phyloP scores from a whole-genome alignment of 2,329 filamentous ascomycete genomes.

The Ceratocystis cubensis region DNA sequence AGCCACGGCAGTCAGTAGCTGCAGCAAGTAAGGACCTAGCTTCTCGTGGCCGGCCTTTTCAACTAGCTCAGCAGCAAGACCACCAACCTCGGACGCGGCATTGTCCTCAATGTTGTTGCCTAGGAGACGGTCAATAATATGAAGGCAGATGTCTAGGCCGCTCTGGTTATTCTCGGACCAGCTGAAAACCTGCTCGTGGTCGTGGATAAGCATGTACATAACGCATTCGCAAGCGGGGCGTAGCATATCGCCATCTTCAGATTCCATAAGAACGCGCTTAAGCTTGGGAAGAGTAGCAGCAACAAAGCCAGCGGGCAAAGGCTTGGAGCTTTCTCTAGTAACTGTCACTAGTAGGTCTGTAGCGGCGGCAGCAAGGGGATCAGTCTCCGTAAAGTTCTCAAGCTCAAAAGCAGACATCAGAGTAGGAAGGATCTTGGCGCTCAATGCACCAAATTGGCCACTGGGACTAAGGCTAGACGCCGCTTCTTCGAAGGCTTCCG shows the following conservation, averaged over 20 bases:
- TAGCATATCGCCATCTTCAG: slow-evolving; percentile 75
- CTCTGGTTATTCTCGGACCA: slow-evolving; percentile 70
- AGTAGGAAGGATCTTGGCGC: slow-evolving; percentile 74
- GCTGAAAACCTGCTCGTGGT: slow-evolving; percentile 75
- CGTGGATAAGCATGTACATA: slow-evolving; percentile 80
- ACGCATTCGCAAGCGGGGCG: slow-evolving; percentile 75
- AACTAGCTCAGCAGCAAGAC: slow-evolving; percentile 83
- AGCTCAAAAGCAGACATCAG: slow-evolving; percentile 83
- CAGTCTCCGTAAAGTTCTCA: slow-evolving; percentile 71
- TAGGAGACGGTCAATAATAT: slow-evolving; percentile 84
- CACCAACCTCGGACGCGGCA: slow-evolving; percentile 89
- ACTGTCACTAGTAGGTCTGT: slow-evolving; percentile 72
- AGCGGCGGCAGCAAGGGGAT: slow-evolving; percentile 72
- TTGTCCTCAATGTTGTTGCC: slow-evolving; percentile 78
- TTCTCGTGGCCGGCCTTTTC: slow-evolving; percentile 88
- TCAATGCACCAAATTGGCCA: slow-evolving; percentile 64
- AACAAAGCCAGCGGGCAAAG: slow-evolving; percentile 77
- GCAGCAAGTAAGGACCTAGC: slow-evolving; percentile 77
- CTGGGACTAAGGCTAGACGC: slow-evolving; percentile 54
- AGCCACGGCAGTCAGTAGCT: slow-evolving; percentile 80
- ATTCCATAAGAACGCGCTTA: slow-evolving; percentile 66
- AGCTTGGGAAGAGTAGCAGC: slow-evolving; percentile 77
- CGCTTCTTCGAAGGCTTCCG: slow-evolving; percentile 84
- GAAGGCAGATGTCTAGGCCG: slow-evolving; percentile 76
- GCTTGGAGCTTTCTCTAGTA: slow-evolving; percentile 69